Conservation (phyloP, 2,329 filamentous ascomycete species). For the Aschersonia sp. region DNA sequence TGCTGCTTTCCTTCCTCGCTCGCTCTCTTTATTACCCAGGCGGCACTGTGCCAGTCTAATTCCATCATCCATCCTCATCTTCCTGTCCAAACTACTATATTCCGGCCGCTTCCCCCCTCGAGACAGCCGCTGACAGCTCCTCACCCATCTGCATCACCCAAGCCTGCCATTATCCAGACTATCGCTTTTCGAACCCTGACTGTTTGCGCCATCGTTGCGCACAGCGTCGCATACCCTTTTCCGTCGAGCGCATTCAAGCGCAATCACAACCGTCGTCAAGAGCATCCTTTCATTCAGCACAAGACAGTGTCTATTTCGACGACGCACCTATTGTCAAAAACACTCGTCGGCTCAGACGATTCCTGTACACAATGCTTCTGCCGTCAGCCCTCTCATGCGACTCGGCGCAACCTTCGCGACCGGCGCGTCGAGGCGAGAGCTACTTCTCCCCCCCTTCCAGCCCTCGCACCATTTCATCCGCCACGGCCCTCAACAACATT, state of each 20-base stretch:
- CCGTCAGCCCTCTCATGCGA: slow-evolving; percentile 46
- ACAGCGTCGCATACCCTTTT: neutral
- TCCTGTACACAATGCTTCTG: slow-evolving; percentile 33
- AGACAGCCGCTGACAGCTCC: neutral
- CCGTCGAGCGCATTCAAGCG: neutral
- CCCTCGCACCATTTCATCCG: slow-evolving; percentile 31
- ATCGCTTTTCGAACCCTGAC: too few relatives aligned
- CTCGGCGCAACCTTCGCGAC: slow-evolving; percentile 27
- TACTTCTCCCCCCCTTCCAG: slow-evolving; percentile 46
- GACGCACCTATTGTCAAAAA: too few relatives aligned
- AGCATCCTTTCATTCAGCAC: too few relatives aligned
- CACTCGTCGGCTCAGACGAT: neutral
- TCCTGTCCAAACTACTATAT: neutral
- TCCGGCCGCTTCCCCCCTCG: neutral
- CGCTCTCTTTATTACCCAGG: neutral
- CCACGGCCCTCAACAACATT: slow-evolving; percentile 36
- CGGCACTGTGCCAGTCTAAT: neutral
- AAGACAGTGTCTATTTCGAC: too few relatives aligned
- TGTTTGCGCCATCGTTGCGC: too few relatives aligned
- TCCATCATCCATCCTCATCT: neutral
- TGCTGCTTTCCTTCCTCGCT: neutral
- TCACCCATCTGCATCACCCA: neutral
- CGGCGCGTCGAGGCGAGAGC: slow-evolving; percentile 27
- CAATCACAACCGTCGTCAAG: neutral
- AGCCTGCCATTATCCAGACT: neutral